Percentiles rank a stretch among this genome's conserved stretches.
These are phyloP conservation scores for Xerophyta viscosa DNA, from an alignment of 106 monocot genomes.

Conservation along the genomic window DNA sequence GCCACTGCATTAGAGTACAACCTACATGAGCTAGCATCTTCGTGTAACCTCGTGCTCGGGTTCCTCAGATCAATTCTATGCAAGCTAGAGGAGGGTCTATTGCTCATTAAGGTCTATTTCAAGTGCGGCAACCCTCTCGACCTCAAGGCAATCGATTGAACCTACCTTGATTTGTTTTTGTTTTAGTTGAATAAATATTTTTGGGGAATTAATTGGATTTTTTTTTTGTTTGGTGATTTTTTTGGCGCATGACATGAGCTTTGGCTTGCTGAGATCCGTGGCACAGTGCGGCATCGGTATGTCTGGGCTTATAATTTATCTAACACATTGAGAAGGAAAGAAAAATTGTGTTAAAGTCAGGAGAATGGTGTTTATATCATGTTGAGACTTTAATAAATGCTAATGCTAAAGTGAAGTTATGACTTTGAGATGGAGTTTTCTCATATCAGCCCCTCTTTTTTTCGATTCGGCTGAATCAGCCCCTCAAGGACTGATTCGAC, in stretches of 20 bases:
- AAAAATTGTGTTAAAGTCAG: constrained; percentile 92
- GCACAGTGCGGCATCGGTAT: constrained; percentile 46
- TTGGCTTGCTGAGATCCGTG: constrained; percentile 59
- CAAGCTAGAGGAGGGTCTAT: constrained; percentile 95
- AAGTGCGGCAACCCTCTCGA: constrained; percentile 90
- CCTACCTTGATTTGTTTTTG: neutral
- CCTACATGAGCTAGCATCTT: constrained; percentile 92
- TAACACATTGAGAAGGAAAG: too few relatives aligned
- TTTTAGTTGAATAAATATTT: neutral
- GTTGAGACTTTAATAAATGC: constrained; percentile 82
- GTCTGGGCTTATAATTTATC: too few relatives aligned
- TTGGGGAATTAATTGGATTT: neutral
- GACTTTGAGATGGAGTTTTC: constrained; percentile 5
- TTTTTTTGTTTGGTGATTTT: neutral
- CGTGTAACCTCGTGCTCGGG: constrained; percentile 87
- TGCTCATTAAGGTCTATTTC: constrained; percentile 97
- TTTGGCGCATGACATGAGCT: constrained; percentile 93
- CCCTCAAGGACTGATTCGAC: too few relatives aligned
- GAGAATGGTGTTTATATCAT: constrained; percentile 92
- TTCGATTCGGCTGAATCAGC: too few relatives aligned
- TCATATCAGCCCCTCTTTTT: too few relatives aligned
- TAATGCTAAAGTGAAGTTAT: too few relatives aligned
- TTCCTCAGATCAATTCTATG: constrained; percentile 94
- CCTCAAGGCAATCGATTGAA: constrained; percentile 85
- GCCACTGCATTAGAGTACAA: constrained; percentile 95